Conservation (phyloP, 257 asterid species). For the Nyctanthes arbortristis region DNA sequence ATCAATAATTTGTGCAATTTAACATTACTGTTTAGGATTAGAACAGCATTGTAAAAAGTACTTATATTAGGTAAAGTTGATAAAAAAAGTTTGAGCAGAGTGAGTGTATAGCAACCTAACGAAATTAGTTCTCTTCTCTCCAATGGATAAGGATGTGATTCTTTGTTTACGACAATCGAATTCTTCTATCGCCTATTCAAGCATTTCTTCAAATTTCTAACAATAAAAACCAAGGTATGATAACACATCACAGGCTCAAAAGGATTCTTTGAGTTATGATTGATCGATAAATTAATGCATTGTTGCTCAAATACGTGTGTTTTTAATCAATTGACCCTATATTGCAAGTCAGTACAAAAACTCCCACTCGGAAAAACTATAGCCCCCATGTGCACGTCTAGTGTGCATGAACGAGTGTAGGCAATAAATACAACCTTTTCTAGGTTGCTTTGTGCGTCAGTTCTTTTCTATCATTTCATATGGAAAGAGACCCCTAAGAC, state of each 20-base stretch:
- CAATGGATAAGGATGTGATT: not conserved
- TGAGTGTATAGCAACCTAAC: constrained; percentile 19
- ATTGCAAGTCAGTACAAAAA: constrained; percentile 13
- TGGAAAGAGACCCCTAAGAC: constrained; percentile 28
- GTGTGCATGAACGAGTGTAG: constrained; percentile 8
- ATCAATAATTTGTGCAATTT: constrained; percentile 21
- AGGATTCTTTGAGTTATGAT: constrained; percentile 5
- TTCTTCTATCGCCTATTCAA: not conserved
- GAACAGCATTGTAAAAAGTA: constrained; percentile 26
- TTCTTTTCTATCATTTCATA: constrained; percentile 40
- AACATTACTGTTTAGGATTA: constrained; percentile 21
- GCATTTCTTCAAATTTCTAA: not conserved
- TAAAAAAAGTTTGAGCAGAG: too few species aligned
- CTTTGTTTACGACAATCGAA: not conserved
- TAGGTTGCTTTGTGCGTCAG: constrained; percentile 28
- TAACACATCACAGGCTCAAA: too few species aligned
- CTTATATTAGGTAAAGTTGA: constrained; percentile 19
- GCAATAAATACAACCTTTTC: constrained; percentile 12
- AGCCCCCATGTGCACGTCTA: constrained; percentile 9
- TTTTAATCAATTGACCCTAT: not conserved
- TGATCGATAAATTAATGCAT: constrained; percentile 6
- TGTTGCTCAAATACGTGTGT: not conserved
- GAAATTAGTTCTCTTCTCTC: not conserved
- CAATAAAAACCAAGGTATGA: too few species aligned
- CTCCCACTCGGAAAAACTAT: constrained; percentile 7